A percentile compares a stretch with the other conserved stretches of the same genome.
These are phyloP conservation scores for Nemania sp. DNA, from an alignment of 2,329 filamentous ascomycete species.

Conservation along the genomic window DNA sequence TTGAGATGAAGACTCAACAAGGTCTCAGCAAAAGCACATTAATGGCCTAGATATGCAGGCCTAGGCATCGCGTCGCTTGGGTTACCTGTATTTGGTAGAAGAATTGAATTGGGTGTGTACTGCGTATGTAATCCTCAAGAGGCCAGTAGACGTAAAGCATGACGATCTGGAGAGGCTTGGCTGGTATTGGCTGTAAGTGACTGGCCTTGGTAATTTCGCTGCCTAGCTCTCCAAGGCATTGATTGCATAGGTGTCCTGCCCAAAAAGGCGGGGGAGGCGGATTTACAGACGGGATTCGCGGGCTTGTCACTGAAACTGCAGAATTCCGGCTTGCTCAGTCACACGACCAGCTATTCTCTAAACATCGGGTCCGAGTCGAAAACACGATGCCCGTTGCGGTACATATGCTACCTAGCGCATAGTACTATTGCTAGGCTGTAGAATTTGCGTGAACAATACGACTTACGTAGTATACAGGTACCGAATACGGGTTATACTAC, in stretches of 20 bases:
- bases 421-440: too few relatives aligned
- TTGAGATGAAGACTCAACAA: conserved; percentile 1
- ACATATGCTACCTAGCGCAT: too few relatives aligned
- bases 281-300: conserved; percentile 14
- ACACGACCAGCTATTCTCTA: conserved; percentile 9
- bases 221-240: background rate
- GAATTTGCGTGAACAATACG: too few relatives aligned
- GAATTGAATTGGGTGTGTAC: background rate
- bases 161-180: too few relatives aligned
- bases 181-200: background rate
- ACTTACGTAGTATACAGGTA: too few relatives aligned
- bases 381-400: too few relatives aligned
- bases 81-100: conserved; percentile 18
- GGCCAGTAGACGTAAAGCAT: too few relatives aligned
- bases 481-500: too few relatives aligned
- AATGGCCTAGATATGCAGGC: conserved; percentile 9
- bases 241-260: background rate
- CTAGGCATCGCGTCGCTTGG: conserved; percentile 19
- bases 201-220: conserved; percentile 15
- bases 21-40: conserved; percentile 14
- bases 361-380: conserved; percentile 9
- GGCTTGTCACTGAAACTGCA: conserved; percentile 13
- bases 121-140: too few relatives aligned
- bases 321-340: conserved; percentile 10
- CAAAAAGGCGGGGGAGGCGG: conserved; percentile 16